Evolutionary conservation across 768 basidiomycete species (phyloP).

Genomic region (Boletus reticuloceps): DNA sequence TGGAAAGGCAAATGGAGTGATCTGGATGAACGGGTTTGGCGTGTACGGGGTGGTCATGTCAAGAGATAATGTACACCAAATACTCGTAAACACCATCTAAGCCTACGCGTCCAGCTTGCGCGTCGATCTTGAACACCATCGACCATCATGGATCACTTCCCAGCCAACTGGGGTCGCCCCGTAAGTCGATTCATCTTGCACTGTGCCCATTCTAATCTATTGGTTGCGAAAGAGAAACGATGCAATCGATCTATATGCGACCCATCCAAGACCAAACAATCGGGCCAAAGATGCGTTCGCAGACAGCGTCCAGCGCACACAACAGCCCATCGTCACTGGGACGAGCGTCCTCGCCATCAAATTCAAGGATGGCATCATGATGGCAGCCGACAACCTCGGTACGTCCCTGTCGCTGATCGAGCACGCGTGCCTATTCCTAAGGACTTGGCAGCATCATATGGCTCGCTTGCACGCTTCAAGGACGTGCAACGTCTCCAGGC

Average conservation of each 20-base stretch:
- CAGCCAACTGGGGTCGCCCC: constrained; percentile 80
- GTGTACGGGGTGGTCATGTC: constrained; percentile 25
- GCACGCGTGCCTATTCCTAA: not conserved
- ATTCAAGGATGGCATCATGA: constrained; percentile 96
- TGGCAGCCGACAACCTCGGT: constrained; percentile 98
- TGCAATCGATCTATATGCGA: constrained; percentile 68
- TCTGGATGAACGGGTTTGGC: constrained; percentile 26
- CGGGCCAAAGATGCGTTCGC: constrained; percentile 53
- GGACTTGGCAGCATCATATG: constrained; percentile 74
- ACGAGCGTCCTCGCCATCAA: constrained; percentile 94
- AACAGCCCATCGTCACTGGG: constrained; percentile 94
- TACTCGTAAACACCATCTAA: constrained; percentile 14
- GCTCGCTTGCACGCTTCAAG: constrained; percentile 95
- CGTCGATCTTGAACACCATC: constrained; percentile 12
- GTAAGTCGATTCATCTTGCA: constrained; percentile 38
- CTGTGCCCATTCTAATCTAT: not conserved
- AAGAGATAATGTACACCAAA: constrained; percentile 5
- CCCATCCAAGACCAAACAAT: constrained; percentile 59
- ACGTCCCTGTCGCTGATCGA: constrained; percentile 18
- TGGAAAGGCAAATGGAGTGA: constrained; percentile 13
- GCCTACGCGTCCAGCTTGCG: constrained; percentile 25
- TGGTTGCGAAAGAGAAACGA: constrained; percentile 61
- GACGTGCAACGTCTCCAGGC: constrained; percentile 86
- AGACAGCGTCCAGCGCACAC: constrained; percentile 74
- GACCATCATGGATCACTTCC: constrained; percentile 83